Conservation (phyloP, 2,329 filamentous ascomycete genomes). For the Phyllachora maydis region DNA sequence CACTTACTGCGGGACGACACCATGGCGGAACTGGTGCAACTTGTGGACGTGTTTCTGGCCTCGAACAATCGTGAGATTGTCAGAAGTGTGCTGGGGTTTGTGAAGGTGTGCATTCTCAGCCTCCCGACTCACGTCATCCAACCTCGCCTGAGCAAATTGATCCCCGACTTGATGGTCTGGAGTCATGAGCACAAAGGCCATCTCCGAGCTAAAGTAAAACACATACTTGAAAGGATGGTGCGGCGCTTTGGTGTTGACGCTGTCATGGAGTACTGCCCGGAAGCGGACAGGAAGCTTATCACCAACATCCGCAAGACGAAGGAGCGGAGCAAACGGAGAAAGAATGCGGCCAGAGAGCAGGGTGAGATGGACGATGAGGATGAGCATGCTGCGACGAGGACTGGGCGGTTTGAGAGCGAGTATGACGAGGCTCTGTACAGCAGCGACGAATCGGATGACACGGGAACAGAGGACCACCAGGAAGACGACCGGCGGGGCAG, state of each 20-base stretch:
- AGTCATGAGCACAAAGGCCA: constrained; percentile 96
- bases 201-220: constrained; percentile 93
- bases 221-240: constrained; percentile 88
- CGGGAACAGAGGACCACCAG: too few relatives aligned
- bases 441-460: constrained; percentile 42
- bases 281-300: constrained; percentile 75
- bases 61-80: constrained; percentile 96
- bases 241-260: constrained; percentile 70
- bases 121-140: constrained; percentile 62
- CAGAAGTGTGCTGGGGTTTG: constrained; percentile 80
- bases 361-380: constrained; percentile 36
- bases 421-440: constrained; percentile 95
- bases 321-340: constrained; percentile 79
- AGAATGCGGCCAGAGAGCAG: constrained; percentile 41
- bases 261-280: constrained; percentile 64
- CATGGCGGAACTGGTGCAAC: constrained; percentile 70
- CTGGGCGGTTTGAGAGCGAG: constrained; percentile 65
- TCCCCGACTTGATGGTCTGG: constrained; percentile 89
- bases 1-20: constrained; percentile 45
- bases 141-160: constrained; percentile 52
- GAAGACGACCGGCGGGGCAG: too few relatives aligned
- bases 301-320: constrained; percentile 89
- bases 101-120: constrained; percentile 85
- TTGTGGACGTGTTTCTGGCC: constrained; percentile 88
- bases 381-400: constrained; percentile 22